These are phyloP conservation scores for Benincasa hispida DNA, from an alignment of 306 rosid species.

Conservation along the genomic window DNA sequence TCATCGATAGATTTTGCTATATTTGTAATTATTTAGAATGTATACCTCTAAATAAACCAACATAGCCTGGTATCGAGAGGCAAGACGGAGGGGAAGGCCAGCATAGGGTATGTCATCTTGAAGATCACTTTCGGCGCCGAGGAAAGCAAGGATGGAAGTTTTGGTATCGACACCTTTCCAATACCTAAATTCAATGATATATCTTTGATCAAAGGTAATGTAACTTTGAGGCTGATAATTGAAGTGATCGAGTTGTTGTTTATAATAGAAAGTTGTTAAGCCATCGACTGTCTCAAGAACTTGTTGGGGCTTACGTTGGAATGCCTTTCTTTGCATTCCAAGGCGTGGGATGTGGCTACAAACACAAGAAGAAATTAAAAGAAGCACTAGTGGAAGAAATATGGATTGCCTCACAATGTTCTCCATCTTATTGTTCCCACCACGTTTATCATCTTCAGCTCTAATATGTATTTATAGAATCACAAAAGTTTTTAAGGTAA, in stretches of 20 bases:
- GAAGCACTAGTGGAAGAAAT: not conserved
- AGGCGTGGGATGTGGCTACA: not conserved
- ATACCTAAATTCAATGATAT: constrained; percentile 17
- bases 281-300: not conserved
- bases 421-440: not conserved
- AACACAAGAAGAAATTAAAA: not conserved
- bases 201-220: constrained; percentile 35
- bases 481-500: not conserved
- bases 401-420: not conserved
- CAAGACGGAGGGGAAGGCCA: constrained; percentile 28
- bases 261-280: constrained; percentile 17
- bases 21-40: not conserved
- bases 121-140: constrained; percentile 32
- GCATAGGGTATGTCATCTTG: not conserved
- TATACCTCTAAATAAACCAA: constrained; percentile 34
- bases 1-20: no score
- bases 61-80: constrained; percentile 33
- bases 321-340: not conserved
- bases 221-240: constrained; percentile 36
- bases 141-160: constrained; percentile 36
- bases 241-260: constrained; percentile 46
- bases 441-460: not conserved
- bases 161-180: constrained; percentile 31
- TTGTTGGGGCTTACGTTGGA: not conserved
- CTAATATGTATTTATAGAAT: not conserved